Evolutionary conservation across 345 rosid genomes (phyloP).

Genomic region (Aethionema arabicum): DNA sequence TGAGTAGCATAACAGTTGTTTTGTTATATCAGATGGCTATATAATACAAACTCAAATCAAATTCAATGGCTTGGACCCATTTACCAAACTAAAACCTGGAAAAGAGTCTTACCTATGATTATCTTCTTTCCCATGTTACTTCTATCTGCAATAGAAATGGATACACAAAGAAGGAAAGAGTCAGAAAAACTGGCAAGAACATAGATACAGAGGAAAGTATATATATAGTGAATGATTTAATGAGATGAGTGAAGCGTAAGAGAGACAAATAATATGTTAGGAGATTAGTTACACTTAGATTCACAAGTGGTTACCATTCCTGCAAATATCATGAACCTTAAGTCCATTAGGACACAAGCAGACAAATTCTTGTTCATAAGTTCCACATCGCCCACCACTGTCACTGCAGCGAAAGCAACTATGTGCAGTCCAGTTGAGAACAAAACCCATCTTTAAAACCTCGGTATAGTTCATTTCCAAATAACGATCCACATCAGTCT

Average conservation of each 20-base stretch:
- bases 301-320: slow-evolving; percentile 41
- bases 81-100: not conserved
- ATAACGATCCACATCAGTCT: slow-evolving; percentile 7
- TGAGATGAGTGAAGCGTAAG: slow-evolving; percentile 1
- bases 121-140: not conserved
- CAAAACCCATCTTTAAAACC: slow-evolving; percentile 53
- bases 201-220: not conserved
- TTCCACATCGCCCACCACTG: slow-evolving; percentile 58
- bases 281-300: not conserved
- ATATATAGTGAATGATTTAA: not conserved
- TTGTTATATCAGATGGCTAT: not conserved
- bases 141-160: not conserved
- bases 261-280: not conserved
- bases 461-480: slow-evolving; percentile 28
- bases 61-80: not conserved
- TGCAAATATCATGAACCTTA: slow-evolving; percentile 36
- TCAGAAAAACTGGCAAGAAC: not conserved
- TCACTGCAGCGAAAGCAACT: slow-evolving; percentile 41
- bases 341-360: slow-evolving; percentile 54
- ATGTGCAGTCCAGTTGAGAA: slow-evolving; percentile 53
- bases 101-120: slow-evolving; percentile 32
- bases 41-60: not conserved
- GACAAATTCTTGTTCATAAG: slow-evolving; percentile 35
- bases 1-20: slow-evolving; percentile 12
- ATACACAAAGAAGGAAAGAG: not conserved